Conservation (phyloP, 164 flowering plant species). For the Saururus chinensis region DNA sequence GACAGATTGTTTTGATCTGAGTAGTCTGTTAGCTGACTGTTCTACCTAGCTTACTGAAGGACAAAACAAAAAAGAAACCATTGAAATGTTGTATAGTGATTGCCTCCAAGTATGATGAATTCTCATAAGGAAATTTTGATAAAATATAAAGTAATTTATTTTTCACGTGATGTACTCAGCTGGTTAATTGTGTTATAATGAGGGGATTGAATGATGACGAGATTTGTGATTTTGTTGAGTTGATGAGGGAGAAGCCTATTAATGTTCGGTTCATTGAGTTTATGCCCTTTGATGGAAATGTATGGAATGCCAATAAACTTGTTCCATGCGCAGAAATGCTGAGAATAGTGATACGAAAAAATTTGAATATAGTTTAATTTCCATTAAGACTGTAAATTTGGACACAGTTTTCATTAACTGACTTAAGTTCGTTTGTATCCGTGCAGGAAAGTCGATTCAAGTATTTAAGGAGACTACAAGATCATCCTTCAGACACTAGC, state of each 20-base stretch:
- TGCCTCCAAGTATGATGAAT: no score
- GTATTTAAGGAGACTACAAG: conserved; percentile 51
- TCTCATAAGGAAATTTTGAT: neutral
- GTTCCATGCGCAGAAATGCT: conserved; percentile 82
- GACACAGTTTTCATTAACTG: no score
- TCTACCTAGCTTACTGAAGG: no score
- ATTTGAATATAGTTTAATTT: conserved; percentile 14
- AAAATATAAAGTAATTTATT: neutral
- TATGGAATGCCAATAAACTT: conserved; percentile 95
- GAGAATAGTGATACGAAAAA: conserved; percentile 93
- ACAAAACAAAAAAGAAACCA: no score
- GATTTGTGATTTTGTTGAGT: conserved; percentile 81
- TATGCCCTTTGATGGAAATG: conserved; percentile 99
- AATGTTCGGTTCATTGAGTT: conserved; percentile 96
- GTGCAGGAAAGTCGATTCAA: conserved; percentile 49
- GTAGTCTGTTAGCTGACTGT: no score
- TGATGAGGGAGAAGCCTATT: conserved; percentile 72
- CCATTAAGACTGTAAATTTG: no score
- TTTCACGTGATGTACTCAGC: conserved; percentile 10
- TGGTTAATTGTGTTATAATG: conserved; percentile 96
- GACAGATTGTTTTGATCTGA: no score
- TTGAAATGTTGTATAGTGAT: no score
- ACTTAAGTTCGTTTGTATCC: neutral
- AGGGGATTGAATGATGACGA: conserved; percentile 97
- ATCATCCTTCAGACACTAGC: conserved; percentile 84